These are phyloP conservation scores for Russula dissimulans DNA, from an alignment of 768 basidiomycete species.

Conservation along the genomic window DNA sequence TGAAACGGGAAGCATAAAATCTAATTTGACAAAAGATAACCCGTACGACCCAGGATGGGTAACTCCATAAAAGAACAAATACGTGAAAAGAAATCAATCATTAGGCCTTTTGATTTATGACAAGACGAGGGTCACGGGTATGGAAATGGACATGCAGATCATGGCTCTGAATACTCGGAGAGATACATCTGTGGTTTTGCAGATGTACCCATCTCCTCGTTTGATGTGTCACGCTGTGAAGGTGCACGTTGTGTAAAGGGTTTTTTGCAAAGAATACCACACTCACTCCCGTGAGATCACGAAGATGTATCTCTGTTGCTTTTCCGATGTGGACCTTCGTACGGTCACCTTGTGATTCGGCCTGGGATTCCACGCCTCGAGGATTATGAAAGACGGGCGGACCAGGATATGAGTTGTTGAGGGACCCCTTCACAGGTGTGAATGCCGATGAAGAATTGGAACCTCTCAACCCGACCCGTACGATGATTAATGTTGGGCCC, in stretches of 20 bases:
- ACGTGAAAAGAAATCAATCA: not conserved
- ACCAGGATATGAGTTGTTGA: not conserved
- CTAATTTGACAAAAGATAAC: too few species aligned
- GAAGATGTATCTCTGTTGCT: conserved; percentile 2
- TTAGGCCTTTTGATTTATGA: not conserved
- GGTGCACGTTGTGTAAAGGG: not conserved
- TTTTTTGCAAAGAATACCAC: not conserved
- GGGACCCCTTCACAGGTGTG: not conserved
- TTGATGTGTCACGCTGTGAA: not conserved
- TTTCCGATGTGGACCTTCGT: not conserved
- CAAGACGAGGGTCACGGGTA: too few species aligned
- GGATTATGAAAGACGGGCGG: not conserved
- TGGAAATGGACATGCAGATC: not conserved
- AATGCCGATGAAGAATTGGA: not conserved
- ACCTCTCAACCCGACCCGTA: not conserved
- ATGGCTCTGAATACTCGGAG: not conserved
- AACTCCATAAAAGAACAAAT: not conserved
- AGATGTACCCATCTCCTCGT: not conserved
- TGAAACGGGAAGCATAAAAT: too few species aligned
- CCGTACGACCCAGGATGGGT: too few species aligned
- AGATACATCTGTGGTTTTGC: not conserved
- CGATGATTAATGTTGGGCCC: conserved; percentile 9
- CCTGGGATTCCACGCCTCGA: not conserved
- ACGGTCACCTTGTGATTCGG: not conserved
- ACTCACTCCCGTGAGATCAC: not conserved